phyloP scores from a whole-genome alignment of 345 rosid species.

The Nephelium lappaceum region DNA sequence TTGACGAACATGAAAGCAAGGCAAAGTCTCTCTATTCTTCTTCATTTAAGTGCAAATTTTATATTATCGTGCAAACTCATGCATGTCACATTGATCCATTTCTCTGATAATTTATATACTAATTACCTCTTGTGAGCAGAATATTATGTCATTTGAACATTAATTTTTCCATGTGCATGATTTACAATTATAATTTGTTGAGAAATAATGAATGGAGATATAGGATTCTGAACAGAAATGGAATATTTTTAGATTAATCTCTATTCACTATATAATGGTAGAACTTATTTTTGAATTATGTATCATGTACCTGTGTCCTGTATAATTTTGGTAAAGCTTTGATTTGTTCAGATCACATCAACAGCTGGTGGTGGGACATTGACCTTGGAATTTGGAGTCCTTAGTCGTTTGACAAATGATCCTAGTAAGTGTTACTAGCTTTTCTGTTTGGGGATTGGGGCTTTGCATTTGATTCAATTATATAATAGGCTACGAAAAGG shows the following conservation, averaged over 20 bases:
- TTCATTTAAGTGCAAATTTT: conserved; percentile 10
- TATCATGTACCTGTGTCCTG: conserved; percentile 1
- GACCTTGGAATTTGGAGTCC: conserved; percentile 93
- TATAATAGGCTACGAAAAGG: background rate
- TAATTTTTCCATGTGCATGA: background rate
- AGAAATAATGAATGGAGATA: conserved; percentile 11
- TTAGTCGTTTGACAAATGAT: conserved; percentile 91
- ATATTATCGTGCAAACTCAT: background rate
- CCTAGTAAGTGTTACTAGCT: conserved; percentile 60
- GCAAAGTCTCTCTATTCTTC: conserved; percentile 38
- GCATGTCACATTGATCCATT: conserved; percentile 10
- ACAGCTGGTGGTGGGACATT: conserved; percentile 99
- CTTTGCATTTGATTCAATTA: conserved; percentile 1
- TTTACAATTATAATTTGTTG: background rate
- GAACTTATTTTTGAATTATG: background rate
- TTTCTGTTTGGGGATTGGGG: background rate
- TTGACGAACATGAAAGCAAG: conserved; percentile 98
- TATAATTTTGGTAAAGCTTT: conserved; percentile 22
- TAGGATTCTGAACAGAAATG: background rate
- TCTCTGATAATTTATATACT: conserved; percentile 11
- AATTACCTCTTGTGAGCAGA: background rate
- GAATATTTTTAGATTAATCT: conserved; percentile 6
- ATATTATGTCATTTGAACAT: background rate
- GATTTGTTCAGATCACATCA: conserved; percentile 74
- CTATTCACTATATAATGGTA: background rate